Percentiles rank a stretch among this genome's conserved stretches.
Evolutionary conservation across 1,284 basidiomycete genomes (phyloP).

Genomic region (Sphaerobolus stellatus): DNA sequence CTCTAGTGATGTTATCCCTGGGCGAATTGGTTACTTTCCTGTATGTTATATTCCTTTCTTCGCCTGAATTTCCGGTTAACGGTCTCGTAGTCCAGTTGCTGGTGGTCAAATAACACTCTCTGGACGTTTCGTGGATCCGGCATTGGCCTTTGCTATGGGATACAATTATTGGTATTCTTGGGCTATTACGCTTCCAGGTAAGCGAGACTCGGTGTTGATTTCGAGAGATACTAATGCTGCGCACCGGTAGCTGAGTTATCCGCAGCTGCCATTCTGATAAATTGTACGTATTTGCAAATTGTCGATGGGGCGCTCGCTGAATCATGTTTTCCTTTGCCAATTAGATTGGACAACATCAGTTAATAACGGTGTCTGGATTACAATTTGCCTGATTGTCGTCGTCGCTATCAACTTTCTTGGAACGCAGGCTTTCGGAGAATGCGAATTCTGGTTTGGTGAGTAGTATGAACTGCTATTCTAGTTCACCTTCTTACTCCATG

Average conservation of each 20-base stretch:
- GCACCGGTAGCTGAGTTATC: conserved; percentile 29
- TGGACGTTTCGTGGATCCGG: conserved; percentile 48
- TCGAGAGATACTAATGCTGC: too few species aligned
- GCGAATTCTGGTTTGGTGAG: conserved; percentile 52
- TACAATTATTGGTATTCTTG: conserved; percentile 51
- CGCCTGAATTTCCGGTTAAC: not conserved
- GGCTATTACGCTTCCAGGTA: conserved; percentile 32
- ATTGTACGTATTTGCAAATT: conserved; percentile 17
- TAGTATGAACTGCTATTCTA: not conserved
- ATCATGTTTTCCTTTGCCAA: not conserved
- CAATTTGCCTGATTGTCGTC: conserved; percentile 49
- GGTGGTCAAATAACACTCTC: conserved; percentile 64
- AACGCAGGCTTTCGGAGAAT: conserved; percentile 58
- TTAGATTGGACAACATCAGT: not conserved
- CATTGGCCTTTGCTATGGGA: conserved; percentile 54
- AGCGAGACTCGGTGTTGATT: conserved; percentile 15
- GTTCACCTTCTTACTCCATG: conserved; percentile 2
- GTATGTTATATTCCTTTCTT: conserved; percentile 45
- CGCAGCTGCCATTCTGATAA: conserved; percentile 20
- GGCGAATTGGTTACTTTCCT: conserved; percentile 69
- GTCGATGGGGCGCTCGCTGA: not conserved
- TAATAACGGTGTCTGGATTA: conserved; percentile 46
- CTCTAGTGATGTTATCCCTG: conserved; percentile 37
- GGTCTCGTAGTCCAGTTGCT: conserved; percentile 4
- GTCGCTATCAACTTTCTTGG: conserved; percentile 55